Evolutionary conservation across 2,329 filamentous ascomycete species (phyloP), one percentile per base, ranked within the genome.

Genomic region (Cordyceps pruinosa): DNA sequence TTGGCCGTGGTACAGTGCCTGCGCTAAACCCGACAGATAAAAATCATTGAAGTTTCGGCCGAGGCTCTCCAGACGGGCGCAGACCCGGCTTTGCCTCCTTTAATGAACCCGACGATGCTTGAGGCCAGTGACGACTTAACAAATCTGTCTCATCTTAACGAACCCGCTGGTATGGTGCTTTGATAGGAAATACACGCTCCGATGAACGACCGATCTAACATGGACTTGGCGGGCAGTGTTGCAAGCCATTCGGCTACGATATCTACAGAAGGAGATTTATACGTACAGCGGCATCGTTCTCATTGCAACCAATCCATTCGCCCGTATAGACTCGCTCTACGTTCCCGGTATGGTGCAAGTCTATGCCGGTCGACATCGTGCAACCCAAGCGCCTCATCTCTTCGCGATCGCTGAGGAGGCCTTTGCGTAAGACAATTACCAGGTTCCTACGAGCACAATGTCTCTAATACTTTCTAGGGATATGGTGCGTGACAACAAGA

Each of bases 331-430:
- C 72, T 99, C 94, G 42, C 85, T 99, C 68, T 99, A 99, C 74
- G 94, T 99, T 12, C 92, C 93, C 19, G 94, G 94, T 63, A 99
- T 99, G 93, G 92, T 99, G n/a, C 94, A 99, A 73, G 91, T 97
- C 39, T 99, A 99, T 75, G 92, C 94, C 57, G 94, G 94, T 69
- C 97, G 93, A 75, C 92, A 97, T 73, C 84, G 94, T 74, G 91
- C 92, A 59, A 96, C 94, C 59, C 94, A 97, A 74, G 94, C 95
- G 58, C 94, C 94, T 56, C 94, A 99, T 84, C 76, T 99, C 68
- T 99, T 99, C 75, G 94, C 94, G 65, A 99, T 99, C 75, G 94
- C 94, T 44, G 94, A 99, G 73, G 95, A 99, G 75, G 92, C 94
- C 60, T 99, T 97, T 77, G 90, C 93, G 90, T 94, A 83, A 77